Evolutionary conservation across 1,284 basidiomycete species (phyloP).

Genomic region (Heterobasidion parviporum): DNA sequence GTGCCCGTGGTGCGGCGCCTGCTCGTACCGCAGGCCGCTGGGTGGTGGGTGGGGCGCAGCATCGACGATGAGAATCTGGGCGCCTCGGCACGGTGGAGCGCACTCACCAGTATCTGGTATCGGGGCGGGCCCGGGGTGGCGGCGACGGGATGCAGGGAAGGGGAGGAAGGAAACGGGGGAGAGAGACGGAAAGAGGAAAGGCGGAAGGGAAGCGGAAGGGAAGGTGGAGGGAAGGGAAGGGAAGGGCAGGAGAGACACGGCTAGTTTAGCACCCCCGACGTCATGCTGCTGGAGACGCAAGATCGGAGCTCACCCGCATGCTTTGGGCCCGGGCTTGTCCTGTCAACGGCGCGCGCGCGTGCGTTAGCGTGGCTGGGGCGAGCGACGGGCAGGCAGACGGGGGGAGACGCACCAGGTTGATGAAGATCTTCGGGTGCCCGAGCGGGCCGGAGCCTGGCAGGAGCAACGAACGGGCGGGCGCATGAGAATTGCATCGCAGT

Average conservation of each 20-base stretch:
- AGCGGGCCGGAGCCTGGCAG: constrained; percentile 83
- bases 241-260: neutral
- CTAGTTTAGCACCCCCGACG: too few relatives aligned
- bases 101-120: constrained; percentile 74
- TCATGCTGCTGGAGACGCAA: neutral
- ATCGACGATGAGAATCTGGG: constrained; percentile 6
- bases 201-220: constrained; percentile 3
- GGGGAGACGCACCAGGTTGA: constrained; percentile 75
- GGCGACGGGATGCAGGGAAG: neutral
- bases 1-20: constrained; percentile 46
- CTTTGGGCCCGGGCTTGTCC: constrained; percentile 69
- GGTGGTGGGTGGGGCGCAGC: constrained; percentile 7
- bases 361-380: neutral
- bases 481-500: neutral
- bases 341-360: constrained; percentile 18
- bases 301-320: constrained; percentile 61
- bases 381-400: neutral
- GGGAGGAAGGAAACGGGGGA: constrained; percentile 11
- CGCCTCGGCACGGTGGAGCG: too few relatives aligned
- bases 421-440: constrained; percentile 94
- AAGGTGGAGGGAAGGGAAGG: constrained; percentile 11
- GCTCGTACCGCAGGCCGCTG: constrained; percentile 80
- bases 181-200: neutral
- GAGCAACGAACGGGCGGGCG: neutral
- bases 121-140: too few relatives aligned